Evolutionary conservation across 306 rosid species (phyloP), one percentile per base, ranked within the genome.

Genomic region (Oxytropis ochrocephala): DNA sequence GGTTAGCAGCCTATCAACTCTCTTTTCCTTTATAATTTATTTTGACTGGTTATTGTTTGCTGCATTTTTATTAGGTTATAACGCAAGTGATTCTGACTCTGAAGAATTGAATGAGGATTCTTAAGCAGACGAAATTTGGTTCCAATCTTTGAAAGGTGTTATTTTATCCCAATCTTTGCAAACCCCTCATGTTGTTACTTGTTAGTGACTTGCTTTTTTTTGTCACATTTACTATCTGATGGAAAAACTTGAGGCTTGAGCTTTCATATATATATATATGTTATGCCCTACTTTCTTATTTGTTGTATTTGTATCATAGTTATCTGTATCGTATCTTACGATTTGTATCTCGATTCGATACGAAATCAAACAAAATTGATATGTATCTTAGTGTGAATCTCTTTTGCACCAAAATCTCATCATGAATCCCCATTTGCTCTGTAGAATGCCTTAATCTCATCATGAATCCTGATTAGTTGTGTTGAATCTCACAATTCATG

Each of bases 71-170:
- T 64, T 69, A 92, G 96, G 98, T 70, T 92, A 92, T 73, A 92
- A 92, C 80, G 98, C 96, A 44, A 92, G 96, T 73, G 98, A 92
- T 83, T 92, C 98, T 38, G 98, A 92, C 81, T 90, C 98, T 0
- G 98, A 92, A 13, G 96, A 92, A 69, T 36, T 73, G 67, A 83
- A 83, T 74, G 89, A 71, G 36, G 88, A 85, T 64, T 86, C 90
- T 71, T 89, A 83, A 80, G 76, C 54, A 42, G 12, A 48, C 58
- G 17, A 13, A 11, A 18, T 8, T 27, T 17, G 58, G 38, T 62
- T 53, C 61, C 39, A 24, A 30, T 30, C 16, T 47, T 14, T 65
- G 32, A 30, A 47, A 14, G 78, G 83, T 82, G 77, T n/a, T n/a
- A 80, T 76, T 75, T 75, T 63, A 27, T 76, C 75, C 19, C 47